Percentiles rank a stretch among this genome's conserved stretches.
Evolutionary conservation across 768 basidiomycete genomes (phyloP).

Genomic region (Trametes elegans): DNA sequence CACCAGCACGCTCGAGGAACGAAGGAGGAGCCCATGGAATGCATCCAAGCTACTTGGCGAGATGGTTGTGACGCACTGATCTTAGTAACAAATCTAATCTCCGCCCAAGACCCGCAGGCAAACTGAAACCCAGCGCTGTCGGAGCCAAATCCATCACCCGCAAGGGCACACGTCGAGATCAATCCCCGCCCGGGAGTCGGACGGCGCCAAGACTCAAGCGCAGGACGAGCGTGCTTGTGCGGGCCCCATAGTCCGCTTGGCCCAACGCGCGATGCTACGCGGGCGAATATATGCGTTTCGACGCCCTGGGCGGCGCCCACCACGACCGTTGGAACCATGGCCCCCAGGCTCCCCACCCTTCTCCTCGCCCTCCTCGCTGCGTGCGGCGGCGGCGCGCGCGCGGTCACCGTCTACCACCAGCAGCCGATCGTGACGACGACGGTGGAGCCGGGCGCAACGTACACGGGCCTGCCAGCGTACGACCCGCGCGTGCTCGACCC

Average conservation of each 20-base stretch:
- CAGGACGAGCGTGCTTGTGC: neutral
- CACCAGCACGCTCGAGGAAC: too few relatives aligned
- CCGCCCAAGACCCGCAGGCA: neutral
- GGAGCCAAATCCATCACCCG: neutral
- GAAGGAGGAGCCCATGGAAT: slow-evolving; percentile 5
- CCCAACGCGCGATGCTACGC: neutral
- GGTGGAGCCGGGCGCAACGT: slow-evolving; percentile 38
- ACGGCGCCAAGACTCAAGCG: neutral
- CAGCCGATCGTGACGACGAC: slow-evolving; percentile 27
- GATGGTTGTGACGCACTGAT: slow-evolving; percentile 1
- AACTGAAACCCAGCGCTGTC: neutral
- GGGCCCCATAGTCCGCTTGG: slow-evolving; percentile 6
- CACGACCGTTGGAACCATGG: too few relatives aligned
- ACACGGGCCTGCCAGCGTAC: slow-evolving; percentile 50
- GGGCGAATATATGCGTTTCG: neutral
- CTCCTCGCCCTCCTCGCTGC: slow-evolving; percentile 10
- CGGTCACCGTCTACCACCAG: slow-evolving; percentile 26
- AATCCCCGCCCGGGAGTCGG: neutral
- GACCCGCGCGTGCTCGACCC: slow-evolving; percentile 49
- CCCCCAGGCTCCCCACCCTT: slow-evolving; percentile 9
- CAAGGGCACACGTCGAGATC: neutral
- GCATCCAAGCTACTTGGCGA: slow-evolving; percentile 10
- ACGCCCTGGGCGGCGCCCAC: neutral
- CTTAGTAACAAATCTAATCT: neutral
- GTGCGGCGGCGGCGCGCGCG: slow-evolving; percentile 2